Evolutionary conservation across 1,139 yeast genomes (phyloP).

Genomic region (Yamadazyma dendronema): DNA sequence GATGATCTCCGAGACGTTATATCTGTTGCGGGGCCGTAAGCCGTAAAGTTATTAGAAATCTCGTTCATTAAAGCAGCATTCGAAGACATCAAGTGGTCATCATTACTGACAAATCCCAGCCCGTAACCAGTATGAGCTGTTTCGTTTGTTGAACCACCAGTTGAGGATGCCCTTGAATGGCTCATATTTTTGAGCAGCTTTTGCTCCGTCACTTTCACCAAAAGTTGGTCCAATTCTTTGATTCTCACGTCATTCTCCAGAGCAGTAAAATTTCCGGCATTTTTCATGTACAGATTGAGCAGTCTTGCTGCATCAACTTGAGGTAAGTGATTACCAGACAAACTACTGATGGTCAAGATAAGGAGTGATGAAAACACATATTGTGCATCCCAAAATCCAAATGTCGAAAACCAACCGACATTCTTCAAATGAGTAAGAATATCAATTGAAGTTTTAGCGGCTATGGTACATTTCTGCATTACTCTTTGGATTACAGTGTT

Average conservation of each 20-base stretch:
- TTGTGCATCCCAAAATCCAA: conserved; percentile 55
- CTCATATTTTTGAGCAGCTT: not conserved
- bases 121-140: not conserved
- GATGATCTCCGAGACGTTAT: not conserved
- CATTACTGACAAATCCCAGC: not conserved
- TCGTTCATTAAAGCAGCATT: conserved; percentile 10
- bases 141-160: not conserved
- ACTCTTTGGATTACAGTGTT: conserved; percentile 36
- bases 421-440: conserved; percentile 34
- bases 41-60: conserved; percentile 10
- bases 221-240: conserved; percentile 17
- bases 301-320: conserved; percentile 28
- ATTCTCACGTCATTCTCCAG: conserved; percentile 25
- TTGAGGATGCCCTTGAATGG: not conserved
- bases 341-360: conserved; percentile 66
- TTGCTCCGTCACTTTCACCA: not conserved
- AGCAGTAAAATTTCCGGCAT: conserved; percentile 16
- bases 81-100: conserved; percentile 1
- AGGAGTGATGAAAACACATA: conserved; percentile 61
- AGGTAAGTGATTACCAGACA: conserved; percentile 23
- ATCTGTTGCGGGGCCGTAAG: not conserved
- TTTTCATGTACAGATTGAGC: conserved; percentile 11
- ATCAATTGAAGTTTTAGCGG: conserved; percentile 32
- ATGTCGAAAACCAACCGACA: conserved; percentile 35
- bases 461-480: conserved; percentile 29